Evolutionary conservation across 1,284 basidiomycete genomes (phyloP), one percentile per base, ranked within the genome.

Genomic region (Kwoniella shivajii): DNA sequence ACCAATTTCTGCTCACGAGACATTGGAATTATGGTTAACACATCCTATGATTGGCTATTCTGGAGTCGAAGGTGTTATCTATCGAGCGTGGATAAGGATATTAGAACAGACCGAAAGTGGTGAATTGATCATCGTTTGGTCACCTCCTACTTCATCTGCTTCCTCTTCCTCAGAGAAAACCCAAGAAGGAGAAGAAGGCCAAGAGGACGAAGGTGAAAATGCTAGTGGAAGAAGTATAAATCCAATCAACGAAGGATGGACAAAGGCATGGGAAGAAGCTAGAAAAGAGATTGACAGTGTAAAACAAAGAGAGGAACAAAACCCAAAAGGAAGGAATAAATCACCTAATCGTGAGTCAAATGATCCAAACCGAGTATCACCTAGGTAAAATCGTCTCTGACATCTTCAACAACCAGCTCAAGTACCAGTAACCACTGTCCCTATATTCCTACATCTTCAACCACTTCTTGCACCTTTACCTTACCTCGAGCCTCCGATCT

Each of bases 21-120:
- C 98, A 20, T 90, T 99, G 58, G 87, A 96, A 74, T 88, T 99
- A 6, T 93, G 90, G 86, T 81, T 99, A 36, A 89, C 88, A 65
- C 94, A 99, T 79, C 93, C 95, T 66, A 95, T 99, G 93, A 81
- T 85, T 57, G 95, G 96, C 13, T 97, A 96, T 72, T 92, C 94
- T 52, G 96, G 95, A 14, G 85, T 99, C 44, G 93, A 97, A 76
- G 84, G 87, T n/a, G 84, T 99, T n/a, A 90, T 94, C 11, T 99
- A 97, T 79, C 85, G 88, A 38, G 86, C 90, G 11, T 76, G 75
- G 75, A 61, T 55, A 24, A 51, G 92, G 86, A 85, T 96, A 55
- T 85, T 96, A 81, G 92, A 95, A 67, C 92, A 95, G 81, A 90
- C 96, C 2, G 88, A 95, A 74, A 90, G 90, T 20, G 92, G 92